A percentile compares a stretch with the other conserved stretches of the same genome.
These are phyloP conservation scores for Trypanosoma cruzi DNA, from an alignment of 208 protist species.

Conservation along the genomic window DNA sequence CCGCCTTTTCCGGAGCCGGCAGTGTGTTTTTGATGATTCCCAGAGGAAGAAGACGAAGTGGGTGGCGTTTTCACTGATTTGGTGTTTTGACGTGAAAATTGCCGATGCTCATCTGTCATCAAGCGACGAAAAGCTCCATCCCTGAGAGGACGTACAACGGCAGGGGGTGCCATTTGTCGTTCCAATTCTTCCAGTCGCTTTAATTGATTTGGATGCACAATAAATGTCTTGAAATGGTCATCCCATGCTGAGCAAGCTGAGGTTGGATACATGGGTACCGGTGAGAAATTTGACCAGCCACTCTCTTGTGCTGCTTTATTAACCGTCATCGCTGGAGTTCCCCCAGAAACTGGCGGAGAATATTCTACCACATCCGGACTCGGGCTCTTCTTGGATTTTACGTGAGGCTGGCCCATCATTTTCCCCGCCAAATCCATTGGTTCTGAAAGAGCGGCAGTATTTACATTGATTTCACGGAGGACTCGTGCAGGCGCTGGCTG, in stretches of 20 bases:
- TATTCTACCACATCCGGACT: neutral
- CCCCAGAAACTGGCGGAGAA: neutral
- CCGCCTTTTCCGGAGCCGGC: neutral
- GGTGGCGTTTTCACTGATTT: neutral
- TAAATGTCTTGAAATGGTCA: conserved; percentile 20
- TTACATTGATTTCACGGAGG: neutral
- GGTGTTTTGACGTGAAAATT: conserved; percentile 1
- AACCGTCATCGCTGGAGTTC: neutral
- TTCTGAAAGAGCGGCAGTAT: neutral
- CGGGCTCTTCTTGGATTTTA: neutral
- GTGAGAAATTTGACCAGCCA: neutral
- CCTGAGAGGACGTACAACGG: conserved; percentile 2
- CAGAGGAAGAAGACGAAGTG: neutral
- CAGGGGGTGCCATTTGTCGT: neutral
- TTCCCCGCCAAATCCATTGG: neutral
- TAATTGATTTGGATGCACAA: conserved; percentile 31
- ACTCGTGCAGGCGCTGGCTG: neutral
- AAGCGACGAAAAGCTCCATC: neutral
- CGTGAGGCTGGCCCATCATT: neutral
- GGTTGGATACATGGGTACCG: neutral
- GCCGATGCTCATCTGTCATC: neutral
- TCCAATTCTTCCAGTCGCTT: conserved; percentile 11
- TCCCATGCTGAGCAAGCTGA: conserved; percentile 17
- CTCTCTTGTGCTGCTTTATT: neutral
- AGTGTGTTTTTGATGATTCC: neutral